Evolutionary conservation across 306 rosid genomes (phyloP).

Genomic region (Pachyrhizus erosus): DNA sequence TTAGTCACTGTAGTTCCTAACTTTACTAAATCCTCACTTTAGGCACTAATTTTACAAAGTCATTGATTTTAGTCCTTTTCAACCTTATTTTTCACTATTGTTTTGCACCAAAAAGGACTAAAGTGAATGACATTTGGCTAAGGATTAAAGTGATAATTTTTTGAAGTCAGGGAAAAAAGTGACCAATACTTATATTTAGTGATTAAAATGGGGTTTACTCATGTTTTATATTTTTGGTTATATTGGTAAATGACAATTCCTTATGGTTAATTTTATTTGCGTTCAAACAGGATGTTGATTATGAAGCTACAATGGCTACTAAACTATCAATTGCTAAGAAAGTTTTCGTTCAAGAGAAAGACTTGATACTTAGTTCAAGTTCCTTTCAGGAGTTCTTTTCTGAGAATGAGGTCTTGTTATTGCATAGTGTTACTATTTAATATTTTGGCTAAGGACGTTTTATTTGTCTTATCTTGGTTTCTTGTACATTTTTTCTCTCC

Average conservation of each 20-base stretch:
- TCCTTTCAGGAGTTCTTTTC: constrained; percentile 73
- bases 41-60: not conserved
- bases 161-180: not conserved
- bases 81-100: not conserved
- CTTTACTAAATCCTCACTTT: not conserved
- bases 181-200: not conserved
- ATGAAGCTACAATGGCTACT: constrained; percentile 82
- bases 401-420: constrained; percentile 77
- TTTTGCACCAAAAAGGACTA: not conserved
- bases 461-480: constrained; percentile 4
- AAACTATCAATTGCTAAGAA: constrained; percentile 91
- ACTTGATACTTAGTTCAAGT: constrained; percentile 69
- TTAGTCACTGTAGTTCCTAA: not conserved
- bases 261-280: constrained; percentile 25
- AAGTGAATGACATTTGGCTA: not conserved
- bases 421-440: constrained; percentile 23
- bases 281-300: constrained; percentile 79
- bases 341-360: constrained; percentile 74
- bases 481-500: not conserved
- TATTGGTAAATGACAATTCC: constrained; percentile 33
- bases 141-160: not conserved
- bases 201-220: not conserved
- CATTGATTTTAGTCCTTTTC: not conserved
- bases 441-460: constrained; percentile 27
- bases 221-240: not conserved